These are phyloP conservation scores for Endoconidiophora laricicola DNA, from an alignment of 2,329 filamentous ascomycete species.

Conservation along the genomic window DNA sequence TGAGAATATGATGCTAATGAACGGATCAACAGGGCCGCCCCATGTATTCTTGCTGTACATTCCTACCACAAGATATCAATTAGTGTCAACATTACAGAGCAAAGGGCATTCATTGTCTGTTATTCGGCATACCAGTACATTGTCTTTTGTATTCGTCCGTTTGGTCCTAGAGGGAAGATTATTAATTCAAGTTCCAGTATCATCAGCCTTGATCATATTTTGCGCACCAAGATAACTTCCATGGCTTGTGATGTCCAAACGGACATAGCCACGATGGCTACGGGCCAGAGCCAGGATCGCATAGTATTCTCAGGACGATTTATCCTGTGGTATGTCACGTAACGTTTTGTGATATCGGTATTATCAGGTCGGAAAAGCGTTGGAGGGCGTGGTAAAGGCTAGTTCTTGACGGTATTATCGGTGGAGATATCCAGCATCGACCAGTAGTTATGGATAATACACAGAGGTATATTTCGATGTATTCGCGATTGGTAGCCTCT, in stretches of 20 bases:
- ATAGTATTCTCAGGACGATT: background rate
- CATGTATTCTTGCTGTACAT: slow-evolving; percentile 88
- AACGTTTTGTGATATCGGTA: no score
- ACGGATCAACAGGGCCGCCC: slow-evolving; percentile 77
- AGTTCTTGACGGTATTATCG: no score
- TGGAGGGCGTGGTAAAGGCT: no score
- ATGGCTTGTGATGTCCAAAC: slow-evolving; percentile 36
- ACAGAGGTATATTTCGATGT: no score
- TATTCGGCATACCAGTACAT: slow-evolving; percentile 37
- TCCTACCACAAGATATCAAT: slow-evolving; percentile 31
- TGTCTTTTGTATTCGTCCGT: slow-evolving; percentile 61
- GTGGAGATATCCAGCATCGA: no score
- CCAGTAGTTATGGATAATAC: no score
- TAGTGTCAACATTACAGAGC: background rate
- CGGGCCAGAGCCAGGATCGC: slow-evolving; percentile 12
- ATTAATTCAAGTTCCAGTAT: no score
- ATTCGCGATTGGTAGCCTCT: no score
- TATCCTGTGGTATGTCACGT: no score
- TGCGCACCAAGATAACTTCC: slow-evolving; percentile 32
- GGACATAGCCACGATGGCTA: slow-evolving; percentile 31
- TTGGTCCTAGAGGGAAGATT: slow-evolving; percentile 31
- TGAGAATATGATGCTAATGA: slow-evolving; percentile 70
- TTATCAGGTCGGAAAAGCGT: no score
- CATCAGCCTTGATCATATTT: background rate
- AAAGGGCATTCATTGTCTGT: slow-evolving; percentile 21